Percentiles rank a stretch among this genome's conserved stretches.
These are phyloP conservation scores for Paxillus involutus DNA, from an alignment of 768 basidiomycete species.

Conservation along the genomic window DNA sequence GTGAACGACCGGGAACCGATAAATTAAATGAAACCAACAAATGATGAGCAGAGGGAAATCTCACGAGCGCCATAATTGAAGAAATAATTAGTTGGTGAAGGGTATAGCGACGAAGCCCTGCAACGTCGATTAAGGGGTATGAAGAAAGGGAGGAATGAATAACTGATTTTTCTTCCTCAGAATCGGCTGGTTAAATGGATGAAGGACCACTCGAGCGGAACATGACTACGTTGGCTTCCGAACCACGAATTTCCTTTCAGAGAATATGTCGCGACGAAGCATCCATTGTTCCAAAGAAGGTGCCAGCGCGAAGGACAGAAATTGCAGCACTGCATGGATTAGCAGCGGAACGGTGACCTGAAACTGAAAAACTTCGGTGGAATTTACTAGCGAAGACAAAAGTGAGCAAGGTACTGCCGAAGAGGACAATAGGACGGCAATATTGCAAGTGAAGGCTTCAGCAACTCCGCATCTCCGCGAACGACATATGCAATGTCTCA, in stretches of 20 bases:
- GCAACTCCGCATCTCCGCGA: slow-evolving; percentile 10
- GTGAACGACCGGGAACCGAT: not conserved
- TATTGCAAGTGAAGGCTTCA: slow-evolving; percentile 3
- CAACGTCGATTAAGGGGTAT: slow-evolving; percentile 36
- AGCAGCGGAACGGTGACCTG: slow-evolving; percentile 1
- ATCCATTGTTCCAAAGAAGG: slow-evolving; percentile 23
- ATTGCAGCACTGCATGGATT: not conserved
- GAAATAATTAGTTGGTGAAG: slow-evolving; percentile 13
- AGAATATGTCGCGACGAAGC: slow-evolving; percentile 4
- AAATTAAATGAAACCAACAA: not conserved
- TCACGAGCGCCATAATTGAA: slow-evolving; percentile 25
- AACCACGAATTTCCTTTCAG: slow-evolving; percentile 9
- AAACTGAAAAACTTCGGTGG: slow-evolving; percentile 8
- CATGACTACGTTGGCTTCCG: not conserved
- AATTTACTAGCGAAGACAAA: slow-evolving; percentile 22
- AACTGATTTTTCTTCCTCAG: not conserved
- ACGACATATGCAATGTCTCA: slow-evolving; percentile 30
- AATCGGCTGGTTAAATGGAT: slow-evolving; percentile 19
- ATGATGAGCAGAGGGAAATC: not conserved
- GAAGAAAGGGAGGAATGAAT: slow-evolving; percentile 11
- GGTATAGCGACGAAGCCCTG: slow-evolving; percentile 43
- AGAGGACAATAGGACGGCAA: slow-evolving; percentile 23
- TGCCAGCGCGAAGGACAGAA: not conserved
- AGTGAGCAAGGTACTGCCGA: slow-evolving; percentile 8
- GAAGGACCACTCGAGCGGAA: slow-evolving; percentile 9